Percentiles rank a stretch among this genome's conserved stretches.
These are phyloP conservation scores for Nemophila menziesii DNA, from an alignment of 257 asterid species.

Conservation along the genomic window DNA sequence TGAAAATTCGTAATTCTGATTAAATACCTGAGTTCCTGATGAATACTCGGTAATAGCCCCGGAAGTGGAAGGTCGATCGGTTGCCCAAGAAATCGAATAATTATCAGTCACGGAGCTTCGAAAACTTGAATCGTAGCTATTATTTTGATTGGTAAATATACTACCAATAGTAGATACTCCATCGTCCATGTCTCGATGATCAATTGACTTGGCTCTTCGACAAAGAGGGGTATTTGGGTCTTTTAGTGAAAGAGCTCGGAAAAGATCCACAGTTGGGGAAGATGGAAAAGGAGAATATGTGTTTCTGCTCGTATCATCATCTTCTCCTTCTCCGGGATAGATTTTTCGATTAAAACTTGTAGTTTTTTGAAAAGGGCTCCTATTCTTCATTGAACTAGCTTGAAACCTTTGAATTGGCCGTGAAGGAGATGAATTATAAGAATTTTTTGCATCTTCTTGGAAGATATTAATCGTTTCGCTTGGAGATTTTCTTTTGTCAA, in stretches of 20 bases:
- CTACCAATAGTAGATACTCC: constrained; percentile 9
- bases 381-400: background rate
- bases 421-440: background rate
- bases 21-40: constrained; percentile 41
- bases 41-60: constrained; percentile 17
- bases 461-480: background rate
- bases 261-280: background rate
- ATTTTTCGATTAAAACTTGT: background rate
- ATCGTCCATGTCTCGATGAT: constrained; percentile 16
- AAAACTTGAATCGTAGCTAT: constrained; percentile 25
- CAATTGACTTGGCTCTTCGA: constrained; percentile 28
- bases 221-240: constrained; percentile 7
- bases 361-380: background rate
- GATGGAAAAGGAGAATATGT: background rate
- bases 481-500: background rate
- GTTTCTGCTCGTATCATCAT: background rate
- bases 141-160: constrained; percentile 13
- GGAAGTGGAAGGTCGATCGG: constrained; percentile 29
- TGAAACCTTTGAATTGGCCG: background rate
- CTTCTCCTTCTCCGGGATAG: background rate
- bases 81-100: constrained; percentile 6
- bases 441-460: too few species aligned
- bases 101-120: constrained; percentile 23
- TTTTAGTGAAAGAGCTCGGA: background rate
- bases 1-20: background rate